Conservation (phyloP, 768 basidiomycete genomes). For the Lyophyllum shimeji region DNA sequence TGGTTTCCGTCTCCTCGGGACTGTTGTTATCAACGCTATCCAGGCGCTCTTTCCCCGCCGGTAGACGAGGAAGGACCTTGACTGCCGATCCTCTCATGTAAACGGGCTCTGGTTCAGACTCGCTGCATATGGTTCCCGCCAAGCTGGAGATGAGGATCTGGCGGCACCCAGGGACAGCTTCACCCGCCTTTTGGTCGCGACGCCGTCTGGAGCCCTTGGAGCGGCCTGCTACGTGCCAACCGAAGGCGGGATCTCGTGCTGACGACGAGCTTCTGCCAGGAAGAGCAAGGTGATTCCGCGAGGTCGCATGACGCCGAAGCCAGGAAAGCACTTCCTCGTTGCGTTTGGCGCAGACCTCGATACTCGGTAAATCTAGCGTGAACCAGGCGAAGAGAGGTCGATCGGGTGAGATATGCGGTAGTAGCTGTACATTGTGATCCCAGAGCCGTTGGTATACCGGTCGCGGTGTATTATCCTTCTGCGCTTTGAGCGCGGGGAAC, state of each 20-base stretch:
- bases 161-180: not conserved
- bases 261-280: not conserved
- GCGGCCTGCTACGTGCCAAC: not conserved
- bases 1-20: not conserved
- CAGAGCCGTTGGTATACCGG: constrained; percentile 7
- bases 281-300: not conserved
- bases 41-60: too few species aligned
- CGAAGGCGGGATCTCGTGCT: not conserved
- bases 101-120: constrained; percentile 2
- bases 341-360: not conserved
- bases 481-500: constrained; percentile 23
- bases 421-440: constrained; percentile 7
- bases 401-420: constrained; percentile 14
- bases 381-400: constrained; percentile 7
- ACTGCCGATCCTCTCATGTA: not conserved
- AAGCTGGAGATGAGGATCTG: not conserved
- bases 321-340: constrained; percentile 4
- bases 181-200: not conserved
- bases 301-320: constrained; percentile 8
- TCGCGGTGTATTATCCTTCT: not conserved
- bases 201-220: not conserved
- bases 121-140: not conserved
- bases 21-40: not conserved
- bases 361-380: not conserved
- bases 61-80: not conserved